Evolutionary conservation across 2,329 filamentous ascomycete genomes (phyloP).

Genomic region (Fusarium torreyae): DNA sequence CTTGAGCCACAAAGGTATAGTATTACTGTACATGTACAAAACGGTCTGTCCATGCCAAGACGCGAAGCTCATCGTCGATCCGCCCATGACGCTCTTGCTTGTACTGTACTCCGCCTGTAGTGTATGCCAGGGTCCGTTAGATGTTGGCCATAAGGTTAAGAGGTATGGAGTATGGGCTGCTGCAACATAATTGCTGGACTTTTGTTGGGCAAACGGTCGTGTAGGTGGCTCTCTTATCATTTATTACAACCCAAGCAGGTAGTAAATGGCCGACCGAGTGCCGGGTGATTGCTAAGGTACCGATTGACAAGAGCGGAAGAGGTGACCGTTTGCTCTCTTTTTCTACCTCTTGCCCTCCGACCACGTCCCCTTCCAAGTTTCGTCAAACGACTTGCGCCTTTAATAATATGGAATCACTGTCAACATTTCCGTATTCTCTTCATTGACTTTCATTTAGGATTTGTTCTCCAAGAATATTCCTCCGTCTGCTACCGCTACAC

Average conservation of each 20-base stretch:
- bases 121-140: conserved; percentile 26
- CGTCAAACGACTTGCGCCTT: conserved; percentile 22
- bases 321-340: conserved; percentile 23
- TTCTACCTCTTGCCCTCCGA: conserved; percentile 10
- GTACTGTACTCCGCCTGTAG: conserved; percentile 29
- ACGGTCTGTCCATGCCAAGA: conserved; percentile 36
- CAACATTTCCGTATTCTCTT: background rate
- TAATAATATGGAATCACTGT: conserved; percentile 27
- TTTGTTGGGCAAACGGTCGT: conserved; percentile 34
- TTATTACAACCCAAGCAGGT: conserved; percentile 29
- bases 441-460: conserved; percentile 4
- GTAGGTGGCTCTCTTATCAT: conserved; percentile 42
- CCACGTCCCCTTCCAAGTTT: conserved; percentile 16
- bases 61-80: conserved; percentile 41
- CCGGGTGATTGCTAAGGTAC: conserved; percentile 9
- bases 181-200: conserved; percentile 23
- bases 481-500: background rate
- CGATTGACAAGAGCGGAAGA: background rate
- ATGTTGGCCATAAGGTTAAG: conserved; percentile 32
- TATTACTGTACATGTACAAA: conserved; percentile 13
- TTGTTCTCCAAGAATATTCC: background rate
- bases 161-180: conserved; percentile 36
- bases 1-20: conserved; percentile 12
- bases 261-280: conserved; percentile 28
- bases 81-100: conserved; percentile 39